Evolutionary conservation across 352 stramenopile genomes (phyloP).

Genomic region (Globisporangium carolinianum): DNA sequence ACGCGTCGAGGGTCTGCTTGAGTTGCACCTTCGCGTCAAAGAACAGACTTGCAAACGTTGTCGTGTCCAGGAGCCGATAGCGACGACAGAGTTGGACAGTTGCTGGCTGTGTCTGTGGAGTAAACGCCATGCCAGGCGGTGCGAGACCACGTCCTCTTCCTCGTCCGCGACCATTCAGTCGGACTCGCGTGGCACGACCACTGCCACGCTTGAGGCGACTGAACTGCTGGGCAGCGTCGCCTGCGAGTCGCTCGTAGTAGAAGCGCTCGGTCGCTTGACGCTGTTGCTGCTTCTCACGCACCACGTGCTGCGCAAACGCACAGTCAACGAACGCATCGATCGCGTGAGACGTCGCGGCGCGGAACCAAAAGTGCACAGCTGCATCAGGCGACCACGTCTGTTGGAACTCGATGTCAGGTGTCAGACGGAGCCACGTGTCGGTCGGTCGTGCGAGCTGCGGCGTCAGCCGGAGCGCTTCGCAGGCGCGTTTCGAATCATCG

Average conservation of each 20-base stretch:
- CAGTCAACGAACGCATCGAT: slow-evolving; percentile 19
- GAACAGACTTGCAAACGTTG: slow-evolving; percentile 69
- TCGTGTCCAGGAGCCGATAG: slow-evolving; percentile 55
- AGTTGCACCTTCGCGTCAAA: slow-evolving; percentile 51
- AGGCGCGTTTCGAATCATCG: neutral
- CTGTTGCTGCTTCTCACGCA: too few relatives aligned
- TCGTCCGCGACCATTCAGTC: neutral
- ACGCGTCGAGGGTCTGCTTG: slow-evolving; percentile 38
- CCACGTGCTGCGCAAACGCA: slow-evolving; percentile 15
- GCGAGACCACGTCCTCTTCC: neutral
- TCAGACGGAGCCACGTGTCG: too few relatives aligned
- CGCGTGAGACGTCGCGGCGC: slow-evolving; percentile 7
- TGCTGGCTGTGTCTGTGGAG: too few relatives aligned
- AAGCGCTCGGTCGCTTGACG: too few relatives aligned
- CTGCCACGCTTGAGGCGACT: neutral
- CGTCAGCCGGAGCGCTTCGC: neutral
- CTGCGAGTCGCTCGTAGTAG: too few relatives aligned
- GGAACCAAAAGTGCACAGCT: slow-evolving; percentile 11
- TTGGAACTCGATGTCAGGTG: too few relatives aligned
- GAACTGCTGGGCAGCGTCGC: neutral
- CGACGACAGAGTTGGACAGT: slow-evolving; percentile 20
- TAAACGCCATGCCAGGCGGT: too few relatives aligned
- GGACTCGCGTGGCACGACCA: too few relatives aligned
- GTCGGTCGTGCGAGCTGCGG: slow-evolving; percentile 4
- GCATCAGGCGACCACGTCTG: too few relatives aligned